phyloP scores from a whole-genome alignment of 2,329 filamentous ascomycete genomes.

The Cercospora brassicicola region DNA sequence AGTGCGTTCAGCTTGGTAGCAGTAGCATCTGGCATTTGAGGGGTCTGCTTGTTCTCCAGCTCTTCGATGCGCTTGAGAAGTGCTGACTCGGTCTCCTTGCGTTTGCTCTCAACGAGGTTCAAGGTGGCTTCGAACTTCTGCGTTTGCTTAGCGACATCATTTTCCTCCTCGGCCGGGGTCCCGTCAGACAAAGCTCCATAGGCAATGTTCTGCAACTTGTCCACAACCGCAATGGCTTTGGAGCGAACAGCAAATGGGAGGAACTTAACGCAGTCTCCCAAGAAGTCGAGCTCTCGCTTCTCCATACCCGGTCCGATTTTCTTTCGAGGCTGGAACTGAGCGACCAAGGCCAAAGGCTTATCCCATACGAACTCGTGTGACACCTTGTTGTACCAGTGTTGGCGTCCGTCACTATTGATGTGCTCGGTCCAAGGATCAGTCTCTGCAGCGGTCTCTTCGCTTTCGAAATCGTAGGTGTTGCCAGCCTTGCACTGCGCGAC shows the following conservation, averaged over 20 bases:
- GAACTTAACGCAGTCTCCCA: background rate
- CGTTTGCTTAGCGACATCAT: background rate
- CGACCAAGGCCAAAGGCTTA: background rate
- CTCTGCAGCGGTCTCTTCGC: background rate
- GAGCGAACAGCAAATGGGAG: background rate
- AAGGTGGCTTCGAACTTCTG: background rate
- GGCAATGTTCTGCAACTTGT: background rate
- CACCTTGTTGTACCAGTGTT: background rate
- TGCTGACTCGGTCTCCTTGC: background rate
- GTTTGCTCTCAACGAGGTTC: background rate
- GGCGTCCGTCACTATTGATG: background rate
- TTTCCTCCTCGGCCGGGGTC: background rate
- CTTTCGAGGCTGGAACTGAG: background rate
- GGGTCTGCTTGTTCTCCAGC: background rate
- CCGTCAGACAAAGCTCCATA: background rate
- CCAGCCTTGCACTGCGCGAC: conserved; percentile 81
- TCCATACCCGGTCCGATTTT: background rate
- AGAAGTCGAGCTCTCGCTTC: background rate
- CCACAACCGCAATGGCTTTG: background rate
- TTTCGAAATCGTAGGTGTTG: conserved; percentile 48
- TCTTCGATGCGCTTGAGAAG: background rate
- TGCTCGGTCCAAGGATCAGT: background rate
- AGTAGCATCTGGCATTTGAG: background rate
- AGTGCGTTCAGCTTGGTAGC: background rate
- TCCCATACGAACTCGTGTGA: background rate